Percentiles rank a stretch among this genome's conserved stretches.
phyloP scores from a whole-genome alignment of 108 stramenopile species.

The Pseudonitzschia multistriata region DNA sequence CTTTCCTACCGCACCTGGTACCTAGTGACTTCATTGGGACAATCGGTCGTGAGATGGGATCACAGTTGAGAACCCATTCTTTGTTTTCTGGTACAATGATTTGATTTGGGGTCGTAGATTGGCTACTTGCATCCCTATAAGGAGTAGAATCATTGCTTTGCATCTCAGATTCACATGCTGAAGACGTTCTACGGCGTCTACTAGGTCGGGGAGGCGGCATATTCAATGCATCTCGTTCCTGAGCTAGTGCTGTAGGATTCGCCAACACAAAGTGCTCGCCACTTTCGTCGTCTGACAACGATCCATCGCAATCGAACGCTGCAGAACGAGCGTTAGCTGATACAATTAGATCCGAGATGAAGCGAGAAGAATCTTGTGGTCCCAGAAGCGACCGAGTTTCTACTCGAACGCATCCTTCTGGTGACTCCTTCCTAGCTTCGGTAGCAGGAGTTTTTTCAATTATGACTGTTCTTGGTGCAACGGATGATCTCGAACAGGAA shows the following conservation, averaged over 20 bases:
- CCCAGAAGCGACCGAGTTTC: constrained; percentile 13
- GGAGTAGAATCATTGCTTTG: too few relatives aligned
- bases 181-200: constrained; percentile 20
- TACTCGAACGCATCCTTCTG: background rate
- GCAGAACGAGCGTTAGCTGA: constrained; percentile 11
- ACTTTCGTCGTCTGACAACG: constrained; percentile 28
- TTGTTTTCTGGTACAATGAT: too few relatives aligned
- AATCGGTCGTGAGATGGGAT: too few relatives aligned
- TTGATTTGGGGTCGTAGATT: too few relatives aligned
- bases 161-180: background rate
- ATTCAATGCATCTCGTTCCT: constrained; percentile 13
- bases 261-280: constrained; percentile 28
- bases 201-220: constrained; percentile 21
- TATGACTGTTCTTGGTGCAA: background rate
- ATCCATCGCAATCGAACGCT: constrained; percentile 20
- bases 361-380: background rate
- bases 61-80: too few relatives aligned
- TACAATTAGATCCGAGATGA: background rate
- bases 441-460: background rate
- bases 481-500: constrained; percentile 12
- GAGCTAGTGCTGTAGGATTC: constrained; percentile 18
- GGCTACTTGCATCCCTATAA: too few relatives aligned
- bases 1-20: constrained; percentile 8
- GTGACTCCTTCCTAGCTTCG: background rate
- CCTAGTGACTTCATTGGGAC: constrained; percentile 4